Evolutionary conservation across 1,139 yeast genomes (phyloP).

Genomic region (Geotrichum fermentans): DNA sequence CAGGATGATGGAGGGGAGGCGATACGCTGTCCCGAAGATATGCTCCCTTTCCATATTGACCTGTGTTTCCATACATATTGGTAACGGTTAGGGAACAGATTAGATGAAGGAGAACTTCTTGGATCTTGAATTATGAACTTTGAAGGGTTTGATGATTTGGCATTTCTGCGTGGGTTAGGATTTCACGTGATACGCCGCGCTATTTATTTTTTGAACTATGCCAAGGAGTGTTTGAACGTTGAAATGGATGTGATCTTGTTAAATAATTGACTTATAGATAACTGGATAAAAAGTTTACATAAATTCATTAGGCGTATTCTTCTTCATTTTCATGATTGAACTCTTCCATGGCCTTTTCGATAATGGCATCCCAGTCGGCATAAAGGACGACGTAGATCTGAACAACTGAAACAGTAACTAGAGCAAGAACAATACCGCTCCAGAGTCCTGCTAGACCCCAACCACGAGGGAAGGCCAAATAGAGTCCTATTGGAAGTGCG

Average conservation of each 20-base stretch:
- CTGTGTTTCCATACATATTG: slow-evolving; percentile 6
- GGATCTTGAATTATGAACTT: too few species aligned
- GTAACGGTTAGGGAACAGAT: too few species aligned
- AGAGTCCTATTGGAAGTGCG: slow-evolving; percentile 67
- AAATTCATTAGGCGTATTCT: too few species aligned
- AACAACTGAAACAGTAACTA: slow-evolving; percentile 17
- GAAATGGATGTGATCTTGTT: too few species aligned
- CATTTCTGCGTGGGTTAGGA: slow-evolving; percentile 4
- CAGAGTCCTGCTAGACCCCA: slow-evolving; percentile 65
- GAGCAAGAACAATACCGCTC: slow-evolving; percentile 67
- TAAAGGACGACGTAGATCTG: slow-evolving; percentile 17
- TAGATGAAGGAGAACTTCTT: too few species aligned
- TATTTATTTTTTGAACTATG: neutral
- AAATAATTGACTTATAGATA: too few species aligned
- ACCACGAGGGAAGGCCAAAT: slow-evolving; percentile 52
- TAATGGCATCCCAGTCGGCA: slow-evolving; percentile 19
- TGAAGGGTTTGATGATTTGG: slow-evolving; percentile 13
- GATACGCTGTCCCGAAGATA: slow-evolving; percentile 21
- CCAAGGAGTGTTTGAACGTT: too few species aligned
- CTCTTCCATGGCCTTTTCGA: slow-evolving; percentile 17
- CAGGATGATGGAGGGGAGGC: slow-evolving; percentile 45
- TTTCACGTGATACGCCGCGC: neutral
- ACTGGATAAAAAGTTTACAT: too few species aligned
- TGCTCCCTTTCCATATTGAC: slow-evolving; percentile 5
- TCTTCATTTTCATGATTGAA: slow-evolving; percentile 7